Evolutionary conservation across 192 early-diverging fungal species (phyloP).

Genomic region (Pilaira anomala): DNA sequence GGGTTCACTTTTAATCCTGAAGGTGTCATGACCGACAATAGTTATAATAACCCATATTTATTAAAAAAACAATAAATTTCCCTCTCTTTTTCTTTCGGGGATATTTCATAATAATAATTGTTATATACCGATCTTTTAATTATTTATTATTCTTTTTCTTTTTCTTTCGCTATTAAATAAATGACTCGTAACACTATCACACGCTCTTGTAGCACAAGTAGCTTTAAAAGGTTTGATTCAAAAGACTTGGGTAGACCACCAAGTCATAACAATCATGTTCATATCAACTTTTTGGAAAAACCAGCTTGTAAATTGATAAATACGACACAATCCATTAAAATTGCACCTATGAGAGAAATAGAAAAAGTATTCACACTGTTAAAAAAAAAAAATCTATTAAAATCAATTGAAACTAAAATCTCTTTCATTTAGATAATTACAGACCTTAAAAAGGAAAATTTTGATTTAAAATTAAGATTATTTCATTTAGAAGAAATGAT

Average conservation of each 20-base stretch:
- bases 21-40: constrained; percentile 57
- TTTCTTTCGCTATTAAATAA: background rate
- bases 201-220: background rate
- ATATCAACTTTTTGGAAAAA: background rate
- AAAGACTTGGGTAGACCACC: constrained; percentile 11
- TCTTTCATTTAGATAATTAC: background rate
- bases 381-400: background rate
- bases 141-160: background rate
- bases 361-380: background rate
- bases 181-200: background rate
- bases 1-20: constrained; percentile 88
- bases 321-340: background rate
- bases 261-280: background rate
- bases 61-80: background rate
- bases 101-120: no score
- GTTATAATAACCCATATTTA: constrained; percentile 5
- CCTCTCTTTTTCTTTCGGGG: no score
- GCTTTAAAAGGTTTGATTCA: background rate
- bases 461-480: constrained; percentile 20
- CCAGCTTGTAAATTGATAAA: background rate
- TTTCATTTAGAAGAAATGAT: constrained; percentile 18
- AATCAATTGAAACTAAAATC: background rate
- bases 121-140: no score
- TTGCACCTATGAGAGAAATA: constrained; percentile 8
- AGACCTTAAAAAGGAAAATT: constrained; percentile 23